A percentile compares a stretch with the other conserved stretches of the same genome.
Conservation (phyloP, 345 rosid species). For the Erodium maritimum region DNA sequence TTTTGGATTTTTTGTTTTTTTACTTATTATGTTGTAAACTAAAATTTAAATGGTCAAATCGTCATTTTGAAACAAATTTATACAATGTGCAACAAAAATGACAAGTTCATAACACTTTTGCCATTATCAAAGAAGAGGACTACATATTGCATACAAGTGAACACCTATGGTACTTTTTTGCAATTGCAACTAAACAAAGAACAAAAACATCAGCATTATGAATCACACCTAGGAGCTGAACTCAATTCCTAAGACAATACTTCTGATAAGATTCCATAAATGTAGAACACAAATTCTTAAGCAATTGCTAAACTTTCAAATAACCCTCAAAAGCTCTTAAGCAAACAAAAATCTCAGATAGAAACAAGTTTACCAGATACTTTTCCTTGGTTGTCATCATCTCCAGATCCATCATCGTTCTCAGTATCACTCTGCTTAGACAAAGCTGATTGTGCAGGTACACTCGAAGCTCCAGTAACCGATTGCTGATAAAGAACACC, state of each 20-base stretch:
- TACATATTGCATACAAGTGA: constrained; percentile 4
- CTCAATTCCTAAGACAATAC: neutral
- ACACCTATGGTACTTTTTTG: neutral
- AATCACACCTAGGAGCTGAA: neutral
- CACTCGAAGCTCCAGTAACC: constrained; percentile 34
- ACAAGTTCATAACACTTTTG: too few relatives aligned
- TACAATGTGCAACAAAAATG: too few relatives aligned
- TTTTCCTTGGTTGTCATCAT: constrained; percentile 28
- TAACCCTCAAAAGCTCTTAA: too few relatives aligned
- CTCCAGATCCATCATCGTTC: constrained; percentile 21
- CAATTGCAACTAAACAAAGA: neutral
- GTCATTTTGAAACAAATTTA: too few relatives aligned
- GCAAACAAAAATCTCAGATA: constrained; percentile 20
- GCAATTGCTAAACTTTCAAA: neutral
- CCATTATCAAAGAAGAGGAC: too few relatives aligned
- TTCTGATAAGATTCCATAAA: neutral
- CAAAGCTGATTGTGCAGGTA: constrained; percentile 14
- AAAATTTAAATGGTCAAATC: too few relatives aligned
- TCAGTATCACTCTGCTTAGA: constrained; percentile 25
- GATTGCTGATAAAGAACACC: constrained; percentile 96
- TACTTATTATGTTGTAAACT: too few relatives aligned
- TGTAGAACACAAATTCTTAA: neutral
- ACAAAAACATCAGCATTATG: neutral
- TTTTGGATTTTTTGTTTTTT: too few relatives aligned
- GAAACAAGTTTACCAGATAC: constrained; percentile 30